These are phyloP conservation scores for Naganishia randhawae DNA, from an alignment of 768 basidiomycete genomes.

Conservation along the genomic window DNA sequence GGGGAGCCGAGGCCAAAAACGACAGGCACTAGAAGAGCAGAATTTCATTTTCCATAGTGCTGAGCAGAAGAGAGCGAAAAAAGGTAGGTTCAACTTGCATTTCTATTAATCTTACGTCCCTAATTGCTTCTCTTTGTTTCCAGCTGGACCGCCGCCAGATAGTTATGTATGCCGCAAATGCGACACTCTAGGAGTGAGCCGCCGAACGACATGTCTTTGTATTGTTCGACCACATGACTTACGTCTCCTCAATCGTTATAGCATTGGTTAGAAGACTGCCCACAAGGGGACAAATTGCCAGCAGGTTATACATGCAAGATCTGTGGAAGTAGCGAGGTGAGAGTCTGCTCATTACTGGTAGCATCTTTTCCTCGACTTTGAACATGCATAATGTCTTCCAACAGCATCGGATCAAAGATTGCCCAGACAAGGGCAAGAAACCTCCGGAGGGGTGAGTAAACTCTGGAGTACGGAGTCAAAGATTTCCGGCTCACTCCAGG, in stretches of 20 bases:
- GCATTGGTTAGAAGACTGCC: slow-evolving; percentile 51
- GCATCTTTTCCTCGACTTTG: not conserved
- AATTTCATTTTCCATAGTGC: slow-evolving; percentile 31
- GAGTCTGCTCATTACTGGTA: not conserved
- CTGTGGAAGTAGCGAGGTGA: slow-evolving; percentile 54
- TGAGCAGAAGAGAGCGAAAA: slow-evolving; percentile 26
- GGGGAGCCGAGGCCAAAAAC: slow-evolving; percentile 46
- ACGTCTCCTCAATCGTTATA: slow-evolving; percentile 12
- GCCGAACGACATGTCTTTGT: not conserved
- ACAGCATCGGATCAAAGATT: slow-evolving; percentile 76
- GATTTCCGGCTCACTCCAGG: not conserved
- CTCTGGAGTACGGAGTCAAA: not conserved
- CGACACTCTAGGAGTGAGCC: slow-evolving; percentile 45
- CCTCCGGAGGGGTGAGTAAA: slow-evolving; percentile 61
- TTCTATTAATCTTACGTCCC: not conserved
- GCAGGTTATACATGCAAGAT: slow-evolving; percentile 84
- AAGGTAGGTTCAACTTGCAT: not conserved
- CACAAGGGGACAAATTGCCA: slow-evolving; percentile 61
- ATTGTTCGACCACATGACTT: slow-evolving; percentile 19
- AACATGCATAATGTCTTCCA: not conserved
- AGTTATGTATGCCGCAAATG: slow-evolving; percentile 49
- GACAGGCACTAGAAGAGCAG: slow-evolving; percentile 46
- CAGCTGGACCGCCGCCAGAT: slow-evolving; percentile 19
- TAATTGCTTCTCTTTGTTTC: not conserved
- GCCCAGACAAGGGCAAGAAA: slow-evolving; percentile 72